Percentiles rank a stretch among this genome's conserved stretches.
Conservation (phyloP, 2,329 filamentous ascomycete species). For the Cryphonectria parasitica region DNA sequence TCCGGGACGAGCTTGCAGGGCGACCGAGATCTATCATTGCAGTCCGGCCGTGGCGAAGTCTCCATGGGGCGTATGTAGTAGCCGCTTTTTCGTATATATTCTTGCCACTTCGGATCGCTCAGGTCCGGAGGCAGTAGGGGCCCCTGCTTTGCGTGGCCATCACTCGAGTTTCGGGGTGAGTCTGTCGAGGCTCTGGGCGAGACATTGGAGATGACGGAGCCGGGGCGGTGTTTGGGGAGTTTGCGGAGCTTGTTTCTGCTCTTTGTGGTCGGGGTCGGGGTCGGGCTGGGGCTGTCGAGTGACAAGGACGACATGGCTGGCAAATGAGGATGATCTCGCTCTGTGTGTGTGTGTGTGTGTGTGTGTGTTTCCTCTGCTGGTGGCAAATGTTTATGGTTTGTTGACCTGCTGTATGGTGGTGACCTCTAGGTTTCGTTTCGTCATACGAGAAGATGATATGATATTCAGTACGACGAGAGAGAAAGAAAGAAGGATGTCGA, state of each 20-base stretch:
- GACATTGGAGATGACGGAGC: constrained; percentile 18
- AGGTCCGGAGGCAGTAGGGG: constrained; percentile 38
- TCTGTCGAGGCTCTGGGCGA: constrained; percentile 32
- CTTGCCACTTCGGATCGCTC: constrained; percentile 40
- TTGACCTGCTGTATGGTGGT: background rate
- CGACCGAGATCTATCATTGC: constrained; percentile 18
- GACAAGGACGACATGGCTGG: constrained; percentile 29
- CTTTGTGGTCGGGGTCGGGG: constrained; percentile 25
- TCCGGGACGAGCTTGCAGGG: constrained; percentile 38
- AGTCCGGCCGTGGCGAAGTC: constrained; percentile 27
- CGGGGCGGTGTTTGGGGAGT: constrained; percentile 20
- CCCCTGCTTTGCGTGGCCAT: constrained; percentile 26
- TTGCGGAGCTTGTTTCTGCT: constrained; percentile 42
- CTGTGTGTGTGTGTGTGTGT: background rate
- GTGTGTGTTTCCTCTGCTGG: background rate
- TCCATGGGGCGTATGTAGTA: constrained; percentile 33
- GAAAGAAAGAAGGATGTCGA: background rate
- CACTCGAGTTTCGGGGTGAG: constrained; percentile 27
- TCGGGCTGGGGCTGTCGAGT: constrained; percentile 11
- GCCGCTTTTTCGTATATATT: constrained; percentile 37
- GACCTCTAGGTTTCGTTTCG: background rate
- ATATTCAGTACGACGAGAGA: background rate
- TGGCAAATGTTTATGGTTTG: background rate
- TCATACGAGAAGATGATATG: background rate
- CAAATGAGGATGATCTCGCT: constrained; percentile 18